Percentiles rank a stretch among this genome's conserved stretches.
phyloP scores from a whole-genome alignment of 225 moss, liverwort and hornwort genomes.

The Bryum argenteum region DNA sequence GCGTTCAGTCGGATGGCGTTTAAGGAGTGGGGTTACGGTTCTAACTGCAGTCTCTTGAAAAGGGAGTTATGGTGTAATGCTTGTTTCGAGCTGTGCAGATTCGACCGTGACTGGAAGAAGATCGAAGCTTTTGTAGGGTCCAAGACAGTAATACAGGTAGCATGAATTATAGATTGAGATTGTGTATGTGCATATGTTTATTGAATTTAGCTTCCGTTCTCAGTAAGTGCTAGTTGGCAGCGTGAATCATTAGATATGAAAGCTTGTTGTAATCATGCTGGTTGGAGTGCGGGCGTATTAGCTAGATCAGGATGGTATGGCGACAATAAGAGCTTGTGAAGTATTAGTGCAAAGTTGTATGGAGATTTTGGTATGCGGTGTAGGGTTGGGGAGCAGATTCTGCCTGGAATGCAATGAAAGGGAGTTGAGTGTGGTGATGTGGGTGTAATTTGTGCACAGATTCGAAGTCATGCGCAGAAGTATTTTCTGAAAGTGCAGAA shows the following conservation, averaged over 20 bases:
- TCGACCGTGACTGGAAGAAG: conserved; percentile 99
- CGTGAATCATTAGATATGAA: neutral
- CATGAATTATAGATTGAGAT: neutral
- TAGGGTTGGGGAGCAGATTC: neutral
- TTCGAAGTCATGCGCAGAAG: conserved; percentile 99
- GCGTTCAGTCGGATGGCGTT: neutral
- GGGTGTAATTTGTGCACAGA: conserved; percentile 38
- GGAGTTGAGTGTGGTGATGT: neutral
- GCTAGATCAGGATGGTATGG: neutral
- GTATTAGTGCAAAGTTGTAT: neutral
- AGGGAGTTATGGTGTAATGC: neutral
- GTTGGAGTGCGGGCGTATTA: neutral
- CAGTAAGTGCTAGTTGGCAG: neutral
- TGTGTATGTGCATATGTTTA: neutral
- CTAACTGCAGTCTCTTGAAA: neutral
- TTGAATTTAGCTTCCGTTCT: neutral
- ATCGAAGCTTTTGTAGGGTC: conserved; percentile 98
- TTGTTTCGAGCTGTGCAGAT: conserved; percentile 49
- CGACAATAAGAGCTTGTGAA: neutral
- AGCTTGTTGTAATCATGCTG: neutral
- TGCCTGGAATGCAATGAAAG: neutral
- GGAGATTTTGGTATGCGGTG: neutral
- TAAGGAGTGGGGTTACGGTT: neutral
- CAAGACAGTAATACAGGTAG: conserved; percentile 94
- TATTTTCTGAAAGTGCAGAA: conserved; percentile 98